A percentile compares a stretch with the other conserved stretches of the same genome.
Conservation (phyloP, 179 eudicot genomes). For the Vitellaria paradoxa region DNA sequence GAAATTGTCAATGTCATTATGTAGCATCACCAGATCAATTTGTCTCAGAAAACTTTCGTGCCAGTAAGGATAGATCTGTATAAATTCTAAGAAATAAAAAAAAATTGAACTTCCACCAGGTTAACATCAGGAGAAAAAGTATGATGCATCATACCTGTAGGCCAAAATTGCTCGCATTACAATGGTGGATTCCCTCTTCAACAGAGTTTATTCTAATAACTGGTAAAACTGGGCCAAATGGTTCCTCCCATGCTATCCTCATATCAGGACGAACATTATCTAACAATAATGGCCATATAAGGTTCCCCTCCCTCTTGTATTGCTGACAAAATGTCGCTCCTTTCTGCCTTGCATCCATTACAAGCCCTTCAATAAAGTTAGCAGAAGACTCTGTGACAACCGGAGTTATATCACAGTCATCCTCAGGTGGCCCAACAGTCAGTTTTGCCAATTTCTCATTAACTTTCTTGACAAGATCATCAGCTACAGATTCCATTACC, state of each 20-base stretch:
- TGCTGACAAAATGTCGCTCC: slow-evolving; percentile 97
- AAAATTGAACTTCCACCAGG: neutral
- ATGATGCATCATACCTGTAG: slow-evolving; percentile 58
- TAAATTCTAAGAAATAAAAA: neutral
- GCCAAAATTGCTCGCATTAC: slow-evolving; percentile 97
- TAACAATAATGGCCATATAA: slow-evolving; percentile 90
- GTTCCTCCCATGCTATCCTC: slow-evolving; percentile 99
- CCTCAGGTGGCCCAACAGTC: slow-evolving; percentile 91
- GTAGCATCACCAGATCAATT: neutral
- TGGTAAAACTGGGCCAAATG: slow-evolving; percentile 93
- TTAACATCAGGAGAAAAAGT: neutral
- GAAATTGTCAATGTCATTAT: neutral
- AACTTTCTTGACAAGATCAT: slow-evolving; percentile 76
- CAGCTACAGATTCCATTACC: slow-evolving; percentile 93
- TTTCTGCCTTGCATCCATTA: slow-evolving; percentile 81
- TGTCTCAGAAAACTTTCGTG: neutral
- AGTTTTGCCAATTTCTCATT: slow-evolving; percentile 81
- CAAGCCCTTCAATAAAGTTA: slow-evolving; percentile 89
- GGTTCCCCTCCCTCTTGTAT: slow-evolving; percentile 93
- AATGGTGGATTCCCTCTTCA: slow-evolving; percentile 97
- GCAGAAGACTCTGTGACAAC: slow-evolving; percentile 98
- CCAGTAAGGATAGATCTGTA: neutral
- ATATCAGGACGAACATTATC: slow-evolving; percentile 92
- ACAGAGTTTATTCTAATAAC: slow-evolving; percentile 80
- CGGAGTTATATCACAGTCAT: slow-evolving; percentile 89